A percentile compares a stretch with the other conserved stretches of the same genome.
Evolutionary conservation across 805 yeast species (phyloP).

Genomic region (Yarrowia phangngaensis): DNA sequence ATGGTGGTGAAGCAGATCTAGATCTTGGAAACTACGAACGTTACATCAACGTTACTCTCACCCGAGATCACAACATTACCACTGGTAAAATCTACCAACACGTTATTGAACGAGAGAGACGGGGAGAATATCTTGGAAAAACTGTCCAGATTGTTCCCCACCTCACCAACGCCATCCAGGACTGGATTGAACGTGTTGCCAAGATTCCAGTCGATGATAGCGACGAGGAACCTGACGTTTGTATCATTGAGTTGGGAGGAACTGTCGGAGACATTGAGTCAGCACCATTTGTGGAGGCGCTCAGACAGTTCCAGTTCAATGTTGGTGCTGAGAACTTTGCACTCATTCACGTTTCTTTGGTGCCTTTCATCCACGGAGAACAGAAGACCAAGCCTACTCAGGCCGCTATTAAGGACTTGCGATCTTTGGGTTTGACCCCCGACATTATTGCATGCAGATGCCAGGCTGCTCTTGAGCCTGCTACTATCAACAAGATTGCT

Average conservation of each 20-base stretch:
- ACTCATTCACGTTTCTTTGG: conserved; percentile 91
- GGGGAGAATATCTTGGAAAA: conserved; percentile 95
- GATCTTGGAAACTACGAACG: conserved; percentile 98
- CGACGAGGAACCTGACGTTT: conserved; percentile 87
- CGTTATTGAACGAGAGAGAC: conserved; percentile 91
- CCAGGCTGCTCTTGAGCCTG: conserved; percentile 68
- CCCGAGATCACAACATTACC: conserved; percentile 93
- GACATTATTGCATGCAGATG: conserved; percentile 99
- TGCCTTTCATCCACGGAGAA: conserved; percentile 97
- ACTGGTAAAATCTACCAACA: conserved; percentile 95
- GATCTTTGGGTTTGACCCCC: conserved; percentile 91
- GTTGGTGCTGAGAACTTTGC: conserved; percentile 94
- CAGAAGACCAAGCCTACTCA: conserved; percentile 99
- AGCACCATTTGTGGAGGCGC: conserved; percentile 98
- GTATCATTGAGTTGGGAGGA: conserved; percentile 97
- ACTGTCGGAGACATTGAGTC: conserved; percentile 99
- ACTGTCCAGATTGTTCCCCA: conserved; percentile 99
- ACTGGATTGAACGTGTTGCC: conserved; percentile 94
- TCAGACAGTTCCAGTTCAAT: conserved; percentile 97
- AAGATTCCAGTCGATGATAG: conserved; percentile 86
- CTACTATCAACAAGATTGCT: conserved; percentile 92
- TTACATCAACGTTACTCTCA: conserved; percentile 87
- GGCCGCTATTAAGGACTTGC: conserved; percentile 95
- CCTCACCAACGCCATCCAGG: conserved; percentile 94
- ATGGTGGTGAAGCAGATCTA: conserved; percentile 98